Conservation (phyloP, 176 grass and related monocot genomes). For the Phyllostachys edulis region DNA sequence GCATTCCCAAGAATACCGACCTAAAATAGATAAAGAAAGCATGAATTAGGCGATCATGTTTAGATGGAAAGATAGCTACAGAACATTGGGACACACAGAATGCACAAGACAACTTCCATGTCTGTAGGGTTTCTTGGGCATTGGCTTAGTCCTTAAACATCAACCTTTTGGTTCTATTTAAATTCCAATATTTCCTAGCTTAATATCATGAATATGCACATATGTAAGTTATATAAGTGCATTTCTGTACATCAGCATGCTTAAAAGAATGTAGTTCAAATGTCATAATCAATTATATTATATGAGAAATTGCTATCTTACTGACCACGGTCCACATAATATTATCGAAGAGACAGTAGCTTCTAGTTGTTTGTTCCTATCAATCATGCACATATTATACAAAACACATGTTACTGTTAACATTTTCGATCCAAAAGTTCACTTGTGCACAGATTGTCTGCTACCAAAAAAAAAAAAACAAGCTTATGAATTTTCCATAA, state of each 20-base stretch:
- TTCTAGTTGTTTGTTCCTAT: slow-evolving; percentile 10
- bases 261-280: slow-evolving; percentile 23
- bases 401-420: neutral
- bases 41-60: slow-evolving; percentile 9
- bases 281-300: slow-evolving; percentile 8
- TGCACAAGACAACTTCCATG: neutral
- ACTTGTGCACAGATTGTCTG: neutral
- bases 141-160: too few relatives aligned
- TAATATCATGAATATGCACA: neutral
- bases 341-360: neutral
- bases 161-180: too few relatives aligned
- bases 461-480: neutral
- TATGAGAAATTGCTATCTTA: neutral
- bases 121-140: neutral
- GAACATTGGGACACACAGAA: neutral
- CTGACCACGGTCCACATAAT: neutral
- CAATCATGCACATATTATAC: neutral
- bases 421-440: neutral
- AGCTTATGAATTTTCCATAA: neutral
- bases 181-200: neutral
- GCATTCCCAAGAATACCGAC: slow-evolving; percentile 98
- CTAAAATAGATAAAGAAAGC: slow-evolving; percentile 46
- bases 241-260: neutral
- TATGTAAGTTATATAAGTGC: neutral
- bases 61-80: neutral